Conservation (phyloP, 371 early-diverging fungal genomes). For the Chytridium lagenaria region DNA sequence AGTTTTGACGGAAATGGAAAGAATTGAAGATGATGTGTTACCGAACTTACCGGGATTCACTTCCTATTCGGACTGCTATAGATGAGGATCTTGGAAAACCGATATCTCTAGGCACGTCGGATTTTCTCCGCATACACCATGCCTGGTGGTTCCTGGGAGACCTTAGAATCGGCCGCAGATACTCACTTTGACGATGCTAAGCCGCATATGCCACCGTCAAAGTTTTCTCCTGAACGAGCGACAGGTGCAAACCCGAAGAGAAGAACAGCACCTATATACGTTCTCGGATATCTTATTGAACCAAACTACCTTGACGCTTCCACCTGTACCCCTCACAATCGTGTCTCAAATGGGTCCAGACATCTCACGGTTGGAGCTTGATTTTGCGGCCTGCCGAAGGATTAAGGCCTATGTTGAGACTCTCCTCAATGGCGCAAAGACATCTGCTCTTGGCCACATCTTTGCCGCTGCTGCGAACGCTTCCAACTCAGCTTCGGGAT, state of each 20-base stretch:
- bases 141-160: too few relatives aligned
- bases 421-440: background rate
- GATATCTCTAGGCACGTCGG: too few relatives aligned
- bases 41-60: too few relatives aligned
- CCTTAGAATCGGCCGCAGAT: too few relatives aligned
- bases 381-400: slow-evolving; percentile 38
- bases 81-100: too few relatives aligned
- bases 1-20: too few relatives aligned
- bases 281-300: slow-evolving; percentile 52
- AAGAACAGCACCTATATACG: slow-evolving; percentile 28
- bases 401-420: slow-evolving; percentile 58
- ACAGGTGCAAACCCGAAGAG: background rate
- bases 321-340: slow-evolving; percentile 43
- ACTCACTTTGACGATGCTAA: too few relatives aligned
- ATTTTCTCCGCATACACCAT: too few relatives aligned
- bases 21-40: too few relatives aligned
- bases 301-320: slow-evolving; percentile 30
- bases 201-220: too few relatives aligned
- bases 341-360: slow-evolving; percentile 50
- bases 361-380: slow-evolving; percentile 44
- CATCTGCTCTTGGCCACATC: background rate
- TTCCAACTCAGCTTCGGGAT: background rate
- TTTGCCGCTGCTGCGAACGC: background rate
- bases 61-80: too few relatives aligned
- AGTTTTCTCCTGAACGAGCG: too few relatives aligned